Conservation (phyloP, 192 early-diverging fungal species). For the Coemansia sp. region DNA sequence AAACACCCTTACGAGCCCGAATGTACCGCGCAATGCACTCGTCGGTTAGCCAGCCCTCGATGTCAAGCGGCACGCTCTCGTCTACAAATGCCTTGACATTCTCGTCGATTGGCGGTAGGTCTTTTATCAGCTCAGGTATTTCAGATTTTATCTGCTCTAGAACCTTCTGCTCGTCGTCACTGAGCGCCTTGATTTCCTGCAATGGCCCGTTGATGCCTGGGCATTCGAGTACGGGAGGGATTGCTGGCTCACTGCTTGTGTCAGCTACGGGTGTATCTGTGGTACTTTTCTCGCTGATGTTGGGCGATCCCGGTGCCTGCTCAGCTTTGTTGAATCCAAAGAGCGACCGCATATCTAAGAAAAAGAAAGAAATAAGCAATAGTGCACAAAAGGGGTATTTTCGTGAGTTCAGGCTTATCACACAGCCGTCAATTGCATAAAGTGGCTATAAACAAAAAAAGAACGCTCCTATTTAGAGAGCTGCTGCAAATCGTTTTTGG, state of each 20-base stretch:
- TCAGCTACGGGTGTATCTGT: background rate
- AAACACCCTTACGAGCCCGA: slow-evolving; percentile 69
- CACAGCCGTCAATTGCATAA: too few species aligned
- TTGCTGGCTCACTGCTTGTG: slow-evolving; percentile 3
- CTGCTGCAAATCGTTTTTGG: background rate
- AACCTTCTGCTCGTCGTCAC: slow-evolving; percentile 30
- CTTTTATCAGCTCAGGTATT: slow-evolving; percentile 43
- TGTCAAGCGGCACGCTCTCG: slow-evolving; percentile 38
- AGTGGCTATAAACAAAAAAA: too few species aligned
- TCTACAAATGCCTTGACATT: slow-evolving; percentile 31
- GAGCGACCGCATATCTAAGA: slow-evolving; percentile 35
- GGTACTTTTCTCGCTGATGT: slow-evolving; percentile 21
- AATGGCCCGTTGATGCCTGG: slow-evolving; percentile 10
- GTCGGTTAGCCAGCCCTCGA: slow-evolving; percentile 53
- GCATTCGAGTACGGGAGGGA: slow-evolving; percentile 29
- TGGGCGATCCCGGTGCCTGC: slow-evolving; percentile 18
- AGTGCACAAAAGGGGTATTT: too few species aligned
- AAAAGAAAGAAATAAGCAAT: background rate
- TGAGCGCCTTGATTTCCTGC: slow-evolving; percentile 41
- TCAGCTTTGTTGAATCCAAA: slow-evolving; percentile 43
- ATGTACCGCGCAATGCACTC: slow-evolving; percentile 69
- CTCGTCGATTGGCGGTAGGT: slow-evolving; percentile 35
- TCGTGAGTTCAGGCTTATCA: too few species aligned
- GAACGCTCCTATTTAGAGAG: too few species aligned
- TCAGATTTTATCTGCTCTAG: slow-evolving; percentile 40